Evolutionary conservation across 441 rosid species (phyloP), one percentile per base, ranked within the genome.

Genomic region (Raphanus hybrid): DNA sequence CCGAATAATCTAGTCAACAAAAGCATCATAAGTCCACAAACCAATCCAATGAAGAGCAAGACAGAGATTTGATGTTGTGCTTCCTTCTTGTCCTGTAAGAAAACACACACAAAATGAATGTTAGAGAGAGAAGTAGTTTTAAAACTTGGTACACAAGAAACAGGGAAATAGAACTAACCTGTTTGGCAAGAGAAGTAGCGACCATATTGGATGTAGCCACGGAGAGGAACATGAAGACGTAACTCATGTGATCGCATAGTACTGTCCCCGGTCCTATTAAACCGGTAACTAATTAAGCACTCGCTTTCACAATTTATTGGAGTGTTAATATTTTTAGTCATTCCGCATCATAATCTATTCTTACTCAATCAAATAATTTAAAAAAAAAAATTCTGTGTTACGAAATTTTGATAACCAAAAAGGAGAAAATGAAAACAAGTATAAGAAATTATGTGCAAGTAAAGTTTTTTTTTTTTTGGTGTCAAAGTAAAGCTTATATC

Each of bases 131-230:
- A 4, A 10, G 3, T 69, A 15, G 48, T 57, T 57, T 34, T 57
- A 2, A 52, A 52, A 43, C 75, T 41, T 71, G 48, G 18, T 1
- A 71, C 6, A 65, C 23, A 32, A 64, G 72, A 63, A 64, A 70
- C 12, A 27, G 43, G 3, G 7, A 39, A 41, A 41, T 14, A 48
- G 20, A 18, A 61, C 39, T 8, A 27, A 91, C 97, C 97, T 81
- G 84, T 81, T 79, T 86, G 69, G 98, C 92, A 50, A 90, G 92
- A 73, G 97, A 84, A 80, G 93, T 93, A 57, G 98, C 96, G 26
- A 91, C 93, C 94, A 92, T 77, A 83, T 93, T 93, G 12, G 97
- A 91, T 63, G 97, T 93, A 70, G 96, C 95, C 78, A 93, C 84
- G 2, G 97, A 90, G 63, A 93, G 93, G 83, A 91, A 91, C 98